These are phyloP conservation scores for Peronospora belbahrii DNA, from an alignment of 352 stramenopile species.

Conservation along the genomic window DNA sequence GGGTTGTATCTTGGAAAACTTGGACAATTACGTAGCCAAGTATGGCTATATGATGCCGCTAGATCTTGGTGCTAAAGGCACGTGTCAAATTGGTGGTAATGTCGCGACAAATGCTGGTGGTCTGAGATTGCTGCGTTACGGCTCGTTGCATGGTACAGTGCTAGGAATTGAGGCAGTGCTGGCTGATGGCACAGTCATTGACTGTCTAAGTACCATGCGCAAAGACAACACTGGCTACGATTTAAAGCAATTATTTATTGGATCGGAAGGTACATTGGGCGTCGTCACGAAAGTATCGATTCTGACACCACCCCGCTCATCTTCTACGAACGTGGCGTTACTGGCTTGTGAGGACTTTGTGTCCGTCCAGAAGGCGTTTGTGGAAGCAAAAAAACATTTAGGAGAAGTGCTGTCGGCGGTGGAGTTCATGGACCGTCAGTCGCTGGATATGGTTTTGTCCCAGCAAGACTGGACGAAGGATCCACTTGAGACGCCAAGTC, in stretches of 20 bases:
- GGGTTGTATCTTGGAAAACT: conserved; percentile 91
- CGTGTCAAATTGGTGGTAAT: conserved; percentile 97
- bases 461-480: conserved; percentile 69
- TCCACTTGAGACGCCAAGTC: conserved; percentile 47
- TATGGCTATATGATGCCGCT: conserved; percentile 90
- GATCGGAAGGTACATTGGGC: conserved; percentile 96
- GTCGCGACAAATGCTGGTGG: conserved; percentile 94
- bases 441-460: conserved; percentile 80
- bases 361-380: conserved; percentile 70
- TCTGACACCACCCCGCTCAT: conserved; percentile 29
- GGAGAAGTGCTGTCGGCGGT: conserved; percentile 93
- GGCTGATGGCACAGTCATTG: conserved; percentile 84
- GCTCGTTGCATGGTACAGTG: conserved; percentile 90
- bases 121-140: conserved; percentile 90
- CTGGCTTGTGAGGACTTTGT: conserved; percentile 88
- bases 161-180: conserved; percentile 93
- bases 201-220: conserved; percentile 39
- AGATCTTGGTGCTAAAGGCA: conserved; percentile 95
- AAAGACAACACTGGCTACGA: conserved; percentile 96
- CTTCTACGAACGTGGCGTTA: conserved; percentile 83
- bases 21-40: conserved; percentile 86
- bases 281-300: conserved; percentile 78
- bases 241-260: conserved; percentile 17
- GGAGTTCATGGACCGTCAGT: conserved; percentile 92
- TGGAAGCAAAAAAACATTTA: conserved; percentile 80